Conservation (phyloP, 768 basidiomycete species). For the Sistotremastrum suecicum region DNA sequence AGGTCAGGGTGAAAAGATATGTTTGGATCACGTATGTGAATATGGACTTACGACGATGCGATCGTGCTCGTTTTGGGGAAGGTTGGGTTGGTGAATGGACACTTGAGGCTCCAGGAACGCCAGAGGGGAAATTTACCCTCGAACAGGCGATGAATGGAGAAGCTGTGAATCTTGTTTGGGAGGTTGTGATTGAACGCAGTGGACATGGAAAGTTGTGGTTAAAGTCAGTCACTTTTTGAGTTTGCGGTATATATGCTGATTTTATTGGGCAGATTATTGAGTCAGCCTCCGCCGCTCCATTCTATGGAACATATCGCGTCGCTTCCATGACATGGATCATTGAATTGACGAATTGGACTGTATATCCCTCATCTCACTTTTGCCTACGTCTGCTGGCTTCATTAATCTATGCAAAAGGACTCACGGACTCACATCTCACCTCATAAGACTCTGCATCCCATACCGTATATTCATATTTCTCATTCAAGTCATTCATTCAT, state of each 20-base stretch:
- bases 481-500: too few species aligned
- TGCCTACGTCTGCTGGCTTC: too few species aligned
- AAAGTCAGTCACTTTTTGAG: not conserved
- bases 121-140: slow-evolving; percentile 10
- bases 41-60: slow-evolving; percentile 20
- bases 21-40: slow-evolving; percentile 50
- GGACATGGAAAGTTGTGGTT: slow-evolving; percentile 10
- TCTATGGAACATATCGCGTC: too few species aligned
- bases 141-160: slow-evolving; percentile 5
- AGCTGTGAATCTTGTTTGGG: slow-evolving; percentile 7
- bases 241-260: not conserved
- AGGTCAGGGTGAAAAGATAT: slow-evolving; percentile 43
- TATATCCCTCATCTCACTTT: too few species aligned
- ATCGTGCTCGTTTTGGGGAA: slow-evolving; percentile 29
- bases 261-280: too few species aligned
- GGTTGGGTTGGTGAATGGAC: slow-evolving; percentile 71
- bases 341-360: too few species aligned
- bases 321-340: too few species aligned
- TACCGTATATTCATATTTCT: too few species aligned
- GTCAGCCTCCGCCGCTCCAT: too few species aligned
- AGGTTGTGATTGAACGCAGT: slow-evolving; percentile 9
- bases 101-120: slow-evolving; percentile 66
- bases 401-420: too few species aligned
- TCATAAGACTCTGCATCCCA: too few species aligned
- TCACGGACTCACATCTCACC: too few species aligned